phyloP scores from a whole-genome alignment of 169 alveolate genomes.

The Cardiosporidium cionae region DNA sequence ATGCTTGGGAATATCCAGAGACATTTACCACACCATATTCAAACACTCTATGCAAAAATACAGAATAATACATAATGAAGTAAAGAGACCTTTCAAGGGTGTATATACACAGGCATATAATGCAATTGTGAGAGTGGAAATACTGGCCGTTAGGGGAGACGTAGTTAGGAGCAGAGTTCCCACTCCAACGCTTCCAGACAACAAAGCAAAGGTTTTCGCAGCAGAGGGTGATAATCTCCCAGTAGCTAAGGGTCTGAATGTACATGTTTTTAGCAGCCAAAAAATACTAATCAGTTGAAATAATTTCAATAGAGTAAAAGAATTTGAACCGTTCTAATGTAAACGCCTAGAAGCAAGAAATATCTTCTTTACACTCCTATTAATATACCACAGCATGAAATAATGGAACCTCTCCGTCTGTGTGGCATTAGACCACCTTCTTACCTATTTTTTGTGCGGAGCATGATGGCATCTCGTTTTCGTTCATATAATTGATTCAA shows the following conservation, averaged over 20 bases:
- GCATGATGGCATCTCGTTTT: constrained; percentile 21
- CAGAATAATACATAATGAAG: no score
- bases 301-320: neutral
- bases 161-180: neutral
- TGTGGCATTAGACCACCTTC: no score
- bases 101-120: constrained; percentile 30
- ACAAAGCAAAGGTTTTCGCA: neutral
- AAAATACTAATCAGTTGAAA: neutral
- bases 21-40: no score
- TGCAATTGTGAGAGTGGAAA: constrained; percentile 8
- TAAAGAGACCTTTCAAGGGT: constrained; percentile 11
- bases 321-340: neutral
- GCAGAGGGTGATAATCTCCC: neutral
- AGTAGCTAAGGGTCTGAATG: neutral
- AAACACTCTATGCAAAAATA: no score
- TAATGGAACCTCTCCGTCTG: no score
- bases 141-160: neutral
- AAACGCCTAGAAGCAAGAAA: no score
- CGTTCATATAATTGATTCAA: constrained; percentile 22
- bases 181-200: neutral
- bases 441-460: constrained; percentile 12
- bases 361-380: no score
- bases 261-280: neutral
- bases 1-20: no score
- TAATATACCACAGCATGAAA: no score